Percentiles rank a stretch among this genome's conserved stretches.
Evolutionary conservation across 2,329 filamentous ascomycete species (phyloP).

Genomic region (Penicillium sp.): DNA sequence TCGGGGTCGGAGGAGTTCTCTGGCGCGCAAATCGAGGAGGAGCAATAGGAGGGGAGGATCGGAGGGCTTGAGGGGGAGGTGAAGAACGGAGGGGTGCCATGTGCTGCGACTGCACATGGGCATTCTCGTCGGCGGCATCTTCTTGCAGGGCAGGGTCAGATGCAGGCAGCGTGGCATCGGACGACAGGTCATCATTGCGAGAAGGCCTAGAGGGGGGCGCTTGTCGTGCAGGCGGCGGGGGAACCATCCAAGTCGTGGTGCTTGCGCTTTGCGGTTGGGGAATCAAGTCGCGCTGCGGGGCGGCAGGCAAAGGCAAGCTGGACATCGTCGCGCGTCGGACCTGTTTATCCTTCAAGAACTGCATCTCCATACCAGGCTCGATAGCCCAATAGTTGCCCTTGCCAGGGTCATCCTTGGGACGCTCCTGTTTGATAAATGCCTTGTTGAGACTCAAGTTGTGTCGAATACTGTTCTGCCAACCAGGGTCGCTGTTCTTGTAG

Average conservation of each 20-base stretch:
- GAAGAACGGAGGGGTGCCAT: slow-evolving; percentile 41
- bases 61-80: slow-evolving; percentile 56
- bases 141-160: slow-evolving; percentile 61
- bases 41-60: slow-evolving; percentile 84
- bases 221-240: slow-evolving; percentile 25
- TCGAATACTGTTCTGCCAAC: slow-evolving; percentile 98
- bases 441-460: slow-evolving; percentile 98
- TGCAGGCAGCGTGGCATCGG: slow-evolving; percentile 70
- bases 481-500: slow-evolving; percentile 76
- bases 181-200: slow-evolving; percentile 57
- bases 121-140: slow-evolving; percentile 47
- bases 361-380: slow-evolving; percentile 77
- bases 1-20: slow-evolving; percentile 69
- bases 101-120: slow-evolving; percentile 23
- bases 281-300: slow-evolving; percentile 28
- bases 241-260: slow-evolving; percentile 35
- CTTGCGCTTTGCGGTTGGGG: slow-evolving; percentile 30
- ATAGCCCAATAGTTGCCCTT: slow-evolving; percentile 98
- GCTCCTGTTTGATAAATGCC: slow-evolving; percentile 89
- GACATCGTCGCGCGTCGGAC: slow-evolving; percentile 44
- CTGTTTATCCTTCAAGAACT: slow-evolving; percentile 85
- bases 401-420: slow-evolving; percentile 93
- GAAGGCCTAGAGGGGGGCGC: slow-evolving; percentile 21
- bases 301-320: slow-evolving; percentile 39
- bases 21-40: slow-evolving; percentile 54